These are phyloP conservation scores for Emericellopsis cladophorae DNA, from an alignment of 2,329 filamentous ascomycete species.

Conservation along the genomic window DNA sequence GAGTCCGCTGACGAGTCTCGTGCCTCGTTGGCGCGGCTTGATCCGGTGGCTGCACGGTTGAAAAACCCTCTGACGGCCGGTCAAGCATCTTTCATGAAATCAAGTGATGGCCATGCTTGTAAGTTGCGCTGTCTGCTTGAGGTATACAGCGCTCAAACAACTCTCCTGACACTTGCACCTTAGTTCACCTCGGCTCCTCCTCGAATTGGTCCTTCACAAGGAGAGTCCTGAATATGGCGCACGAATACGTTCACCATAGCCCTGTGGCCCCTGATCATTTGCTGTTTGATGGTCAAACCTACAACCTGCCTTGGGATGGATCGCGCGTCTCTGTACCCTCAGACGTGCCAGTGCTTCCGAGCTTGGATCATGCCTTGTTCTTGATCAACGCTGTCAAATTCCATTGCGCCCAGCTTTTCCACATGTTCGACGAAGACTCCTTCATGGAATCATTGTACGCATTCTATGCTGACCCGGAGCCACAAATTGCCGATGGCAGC, in stretches of 20 bases:
- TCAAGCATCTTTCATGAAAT: conserved; percentile 26
- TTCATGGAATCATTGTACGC: conserved; percentile 26
- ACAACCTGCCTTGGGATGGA: conserved; percentile 38
- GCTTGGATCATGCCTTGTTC: conserved; percentile 36
- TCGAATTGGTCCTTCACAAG: conserved; percentile 44
- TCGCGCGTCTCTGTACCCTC: background rate
- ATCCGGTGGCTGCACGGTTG: conserved; percentile 17
- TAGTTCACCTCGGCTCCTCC: conserved; percentile 39
- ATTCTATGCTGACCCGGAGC: conserved; percentile 9
- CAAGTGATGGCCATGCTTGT: conserved; percentile 27
- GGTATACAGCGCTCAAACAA: background rate
- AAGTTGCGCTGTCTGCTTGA: conserved; percentile 8
- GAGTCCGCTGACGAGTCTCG: conserved; percentile 5
- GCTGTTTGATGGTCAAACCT: conserved; percentile 36
- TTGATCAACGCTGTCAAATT: conserved; percentile 44
- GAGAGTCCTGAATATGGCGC: conserved; percentile 32
- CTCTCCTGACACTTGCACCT: background rate
- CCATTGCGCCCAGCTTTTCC: conserved; percentile 38
- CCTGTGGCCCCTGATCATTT: conserved; percentile 28
- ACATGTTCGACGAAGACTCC: conserved; percentile 37
- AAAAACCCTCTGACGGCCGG: conserved; percentile 27
- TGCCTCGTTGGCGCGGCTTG: conserved; percentile 4
- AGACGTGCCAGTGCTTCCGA: conserved; percentile 20
- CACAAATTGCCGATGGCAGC: background rate
- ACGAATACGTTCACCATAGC: conserved; percentile 29